Percentiles rank a stretch among this genome's conserved stretches.
Conservation (phyloP, 2,329 filamentous ascomycete genomes). For the Lecanicillium sp. region DNA sequence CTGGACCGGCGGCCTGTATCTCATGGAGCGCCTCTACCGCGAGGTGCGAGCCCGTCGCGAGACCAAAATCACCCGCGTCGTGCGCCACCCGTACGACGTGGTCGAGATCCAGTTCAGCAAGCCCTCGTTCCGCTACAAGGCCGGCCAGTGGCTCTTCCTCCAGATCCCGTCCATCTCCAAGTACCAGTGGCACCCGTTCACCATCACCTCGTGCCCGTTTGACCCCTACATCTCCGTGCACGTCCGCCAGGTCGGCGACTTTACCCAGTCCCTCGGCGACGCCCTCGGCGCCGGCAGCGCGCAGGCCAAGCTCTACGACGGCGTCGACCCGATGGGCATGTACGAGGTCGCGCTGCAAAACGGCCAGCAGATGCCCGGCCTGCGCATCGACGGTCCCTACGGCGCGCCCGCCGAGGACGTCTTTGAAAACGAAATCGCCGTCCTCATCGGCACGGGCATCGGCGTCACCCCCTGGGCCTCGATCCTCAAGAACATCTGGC, state of each 20-base stretch:
- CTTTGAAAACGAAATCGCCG: constrained; percentile 84
- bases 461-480: constrained; percentile 82
- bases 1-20: constrained; percentile 74
- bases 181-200: constrained; percentile 97
- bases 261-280: constrained; percentile 87
- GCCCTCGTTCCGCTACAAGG: constrained; percentile 95
- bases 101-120: constrained; percentile 97
- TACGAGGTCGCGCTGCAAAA: constrained; percentile 95
- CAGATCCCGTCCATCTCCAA: constrained; percentile 83
- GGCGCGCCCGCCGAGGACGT: constrained; percentile 96
- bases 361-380: constrained; percentile 81
- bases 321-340: constrained; percentile 88
- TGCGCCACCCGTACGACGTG: constrained; percentile 92
- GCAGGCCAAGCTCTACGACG: constrained; percentile 84
- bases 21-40: constrained; percentile 81
- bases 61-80: constrained; percentile 87
- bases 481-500: constrained; percentile 97
- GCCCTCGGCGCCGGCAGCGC: constrained; percentile 85
- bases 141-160: constrained; percentile 95
- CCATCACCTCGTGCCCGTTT: constrained; percentile 95
- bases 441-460: constrained; percentile 80
- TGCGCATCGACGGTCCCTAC: constrained; percentile 92
- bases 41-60: constrained; percentile 77
- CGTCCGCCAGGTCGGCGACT: constrained; percentile 93
- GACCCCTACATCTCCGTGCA: constrained; percentile 93